phyloP scores from a whole-genome alignment of 1,139 yeast genomes.

The Barnettozyma hawaiiensis region DNA sequence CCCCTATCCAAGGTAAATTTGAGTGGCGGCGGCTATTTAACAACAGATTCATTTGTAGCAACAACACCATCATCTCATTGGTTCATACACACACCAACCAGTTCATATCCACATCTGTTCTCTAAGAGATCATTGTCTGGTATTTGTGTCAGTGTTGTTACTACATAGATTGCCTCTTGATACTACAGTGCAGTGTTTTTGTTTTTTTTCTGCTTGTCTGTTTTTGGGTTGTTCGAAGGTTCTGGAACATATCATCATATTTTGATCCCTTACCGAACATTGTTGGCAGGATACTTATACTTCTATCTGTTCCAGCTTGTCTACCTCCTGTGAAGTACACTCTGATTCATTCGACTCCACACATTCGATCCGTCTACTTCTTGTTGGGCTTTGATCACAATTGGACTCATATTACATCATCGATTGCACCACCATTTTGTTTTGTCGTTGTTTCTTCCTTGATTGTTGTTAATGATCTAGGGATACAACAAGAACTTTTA shows the following conservation, averaged over 20 bases:
- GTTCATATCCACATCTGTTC: background rate
- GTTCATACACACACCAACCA: background rate
- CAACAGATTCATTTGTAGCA: background rate
- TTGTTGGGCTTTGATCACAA: background rate
- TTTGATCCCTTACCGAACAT: no score
- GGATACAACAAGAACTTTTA: background rate
- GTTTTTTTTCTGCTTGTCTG: background rate
- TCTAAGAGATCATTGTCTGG: conserved; percentile 4
- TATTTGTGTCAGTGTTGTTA: background rate
- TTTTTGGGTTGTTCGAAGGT: background rate
- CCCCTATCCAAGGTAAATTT: background rate
- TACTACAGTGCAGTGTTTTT: no score
- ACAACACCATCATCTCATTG: no score
- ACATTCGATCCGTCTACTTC: no score
- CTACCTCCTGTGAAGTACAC: background rate
- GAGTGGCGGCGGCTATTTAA: background rate
- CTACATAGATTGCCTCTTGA: background rate
- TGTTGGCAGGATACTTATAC: no score
- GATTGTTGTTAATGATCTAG: background rate
- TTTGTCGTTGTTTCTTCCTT: background rate
- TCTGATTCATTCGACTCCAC: background rate
- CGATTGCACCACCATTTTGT: background rate
- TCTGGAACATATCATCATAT: background rate
- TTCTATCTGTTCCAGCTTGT: background rate
- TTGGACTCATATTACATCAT: conserved; percentile 1